Base-by-base conservation (phyloP, 179 eudicot species). In the Sideroxylon spinosum region DNA sequence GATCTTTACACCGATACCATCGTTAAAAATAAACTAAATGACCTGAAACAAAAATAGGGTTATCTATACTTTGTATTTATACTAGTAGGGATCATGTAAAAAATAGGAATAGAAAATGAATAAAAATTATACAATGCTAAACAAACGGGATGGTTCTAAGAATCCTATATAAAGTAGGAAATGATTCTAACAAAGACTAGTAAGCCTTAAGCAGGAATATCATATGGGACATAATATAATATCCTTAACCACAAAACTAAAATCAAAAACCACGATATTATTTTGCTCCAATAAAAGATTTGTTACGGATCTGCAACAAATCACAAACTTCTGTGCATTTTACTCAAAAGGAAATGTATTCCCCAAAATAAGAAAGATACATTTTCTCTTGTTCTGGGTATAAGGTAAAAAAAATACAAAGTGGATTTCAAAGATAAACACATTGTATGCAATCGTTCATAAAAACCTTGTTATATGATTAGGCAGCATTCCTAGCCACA, bases 171-270 rank as follows among this genome's bases (percentile, higher is more conserved):
- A 37, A 37, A 37, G 44, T 37, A 37, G 44, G 44, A 37, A 37
- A 37, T 37, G 44, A 37, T 37, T 37, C 44, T 37, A 37, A 37
- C 44, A 1, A 60, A 19, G 23, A 44, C 13, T 53, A 60, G 2
- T 19, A 62, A 74, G 29, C 9, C 81, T 37, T 49, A 3, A n/a
- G 68, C 32, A 77, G 17, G 61, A 70, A 57, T 65, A 48, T 66
- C 63, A 52, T 32, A 56, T 68, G 57, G 32, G n/a, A 19, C 60
- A 66, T 1, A 29, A 55, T 67, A 12, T 19, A 50, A 17, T 49
- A 78, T 23, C 60, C 23, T 61, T 26, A 5, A 78, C 60, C 25
- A 49, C 50, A 65, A 56, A 57, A 20, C 26, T 7, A 13, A 32
- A 22, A 8, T 44, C 62, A 66, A 0, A 28, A 22, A 0, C 2